Base-by-base conservation (phyloP, 2,329 filamentous ascomycete species). In the Torrubiella hemipterigena region DNA sequence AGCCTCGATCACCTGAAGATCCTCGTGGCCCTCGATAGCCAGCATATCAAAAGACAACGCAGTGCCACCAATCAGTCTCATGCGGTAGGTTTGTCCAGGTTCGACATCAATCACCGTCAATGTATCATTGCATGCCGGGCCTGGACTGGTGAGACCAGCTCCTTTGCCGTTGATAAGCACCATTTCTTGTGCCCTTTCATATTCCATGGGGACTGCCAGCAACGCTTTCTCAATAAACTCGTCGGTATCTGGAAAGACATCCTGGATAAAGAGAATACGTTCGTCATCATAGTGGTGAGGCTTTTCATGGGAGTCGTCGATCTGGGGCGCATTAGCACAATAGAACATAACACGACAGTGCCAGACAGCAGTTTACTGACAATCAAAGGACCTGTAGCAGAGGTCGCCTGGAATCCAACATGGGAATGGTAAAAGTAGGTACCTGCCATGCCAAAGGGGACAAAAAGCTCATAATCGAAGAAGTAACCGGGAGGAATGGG, bases 361-460 rank as follows among this genome's bases (percentile, higher is more conserved):
- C 7, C 9, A 23, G 21, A n/a, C 8, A 26, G 23, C 15, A 14
- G 23, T 26, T 6, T 6, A 7, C 23, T 26, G n/a, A 81, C 63
- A 27, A 77, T 69, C 20, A 81, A 43, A 0, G 67, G 53, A 0
- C 77, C 77, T 6, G 62, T 50, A 1, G 69, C 70, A 11, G 72
- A 70, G 20, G 69, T 51, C 0, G 69, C 67, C 44, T 81, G 74
- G 35, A 79, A 69, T 0, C 64, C 73, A 12, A 80, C 60, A 38
- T 81, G 77, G 0, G 74, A 78, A 44, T 81, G 76, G 43, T 80
- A 81, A 45, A 76, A 79, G 44, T 78, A 81, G 0, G 73, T 73
- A 5, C 76, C 77, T 0, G 70, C 65, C 32, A 72, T 64, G 6
- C 63, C 66, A 2, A 47, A 26, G 4, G 65, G 50, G 0, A 71